phyloP scores from a whole-genome alignment of 1,139 yeast species.

The Pichia sp. region DNA sequence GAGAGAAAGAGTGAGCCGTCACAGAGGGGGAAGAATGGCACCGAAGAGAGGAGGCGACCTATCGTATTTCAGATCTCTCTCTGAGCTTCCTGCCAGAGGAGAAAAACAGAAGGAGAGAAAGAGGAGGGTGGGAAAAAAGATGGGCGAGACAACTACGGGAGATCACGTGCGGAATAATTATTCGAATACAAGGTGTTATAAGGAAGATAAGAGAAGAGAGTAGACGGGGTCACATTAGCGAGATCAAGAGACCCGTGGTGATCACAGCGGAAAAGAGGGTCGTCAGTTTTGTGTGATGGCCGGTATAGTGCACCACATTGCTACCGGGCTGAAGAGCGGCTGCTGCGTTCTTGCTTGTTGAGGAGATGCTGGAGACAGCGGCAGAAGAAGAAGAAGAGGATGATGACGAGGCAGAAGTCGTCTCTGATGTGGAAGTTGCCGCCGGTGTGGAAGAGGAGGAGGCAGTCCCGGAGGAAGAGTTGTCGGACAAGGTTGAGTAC shows the following conservation, averaged over 20 bases:
- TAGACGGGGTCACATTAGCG: neutral
- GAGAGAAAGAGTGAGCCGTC: neutral
- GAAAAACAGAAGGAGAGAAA: neutral
- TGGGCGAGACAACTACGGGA: neutral
- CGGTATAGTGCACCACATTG: neutral
- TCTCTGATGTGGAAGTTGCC: neutral
- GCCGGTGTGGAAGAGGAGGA: neutral
- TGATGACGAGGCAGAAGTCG: neutral
- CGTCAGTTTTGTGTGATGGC: neutral
- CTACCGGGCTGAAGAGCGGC: neutral
- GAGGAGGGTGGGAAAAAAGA: neutral
- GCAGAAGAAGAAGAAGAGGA: neutral
- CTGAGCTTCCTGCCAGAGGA: neutral
- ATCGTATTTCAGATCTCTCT: neutral
- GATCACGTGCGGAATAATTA: neutral
- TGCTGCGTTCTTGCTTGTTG: neutral
- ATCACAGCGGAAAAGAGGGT: neutral
- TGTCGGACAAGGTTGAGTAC: slow-evolving; percentile 9
- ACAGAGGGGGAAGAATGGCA: neutral
- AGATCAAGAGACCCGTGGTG: neutral
- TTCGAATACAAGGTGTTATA: neutral
- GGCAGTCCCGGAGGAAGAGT: neutral
- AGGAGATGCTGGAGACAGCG: neutral
- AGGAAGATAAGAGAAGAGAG: neutral
- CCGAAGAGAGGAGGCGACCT: neutral